Conservation (phyloP, 106 monocot genomes). For the Chionographis japonica region DNA sequence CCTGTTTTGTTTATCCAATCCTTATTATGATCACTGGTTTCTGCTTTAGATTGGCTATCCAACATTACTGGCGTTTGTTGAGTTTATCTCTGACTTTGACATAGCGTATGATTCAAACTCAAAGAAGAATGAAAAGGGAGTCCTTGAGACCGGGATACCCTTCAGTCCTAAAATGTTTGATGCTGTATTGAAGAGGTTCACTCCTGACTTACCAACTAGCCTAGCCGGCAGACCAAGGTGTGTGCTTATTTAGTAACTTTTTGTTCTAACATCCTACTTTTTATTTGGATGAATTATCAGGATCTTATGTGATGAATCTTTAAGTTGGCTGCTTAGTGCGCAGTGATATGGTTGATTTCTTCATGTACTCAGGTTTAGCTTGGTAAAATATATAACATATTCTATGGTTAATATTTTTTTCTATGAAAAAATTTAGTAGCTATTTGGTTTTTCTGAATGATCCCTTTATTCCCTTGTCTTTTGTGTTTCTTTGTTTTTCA, state of each 20-base stretch:
- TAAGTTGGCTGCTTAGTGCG: too few species aligned
- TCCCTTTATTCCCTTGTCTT: too few species aligned
- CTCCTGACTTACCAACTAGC: slow-evolving; percentile 58
- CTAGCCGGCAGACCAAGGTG: slow-evolving; percentile 79
- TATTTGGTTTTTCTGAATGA: too few species aligned
- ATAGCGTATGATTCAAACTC: slow-evolving; percentile 42
- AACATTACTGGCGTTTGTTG: slow-evolving; percentile 74
- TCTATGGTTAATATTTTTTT: too few species aligned
- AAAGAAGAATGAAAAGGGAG: slow-evolving; percentile 31
- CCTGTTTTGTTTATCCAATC: slow-evolving; percentile 1
- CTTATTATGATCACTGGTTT: slow-evolving; percentile 6
- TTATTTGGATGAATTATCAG: neutral
- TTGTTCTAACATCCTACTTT: neutral
- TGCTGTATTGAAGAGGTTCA: slow-evolving; percentile 59
- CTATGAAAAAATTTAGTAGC: too few species aligned
- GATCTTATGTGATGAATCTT: neutral
- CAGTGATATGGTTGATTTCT: too few species aligned
- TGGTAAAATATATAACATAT: too few species aligned
- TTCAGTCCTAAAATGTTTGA: slow-evolving; percentile 89
- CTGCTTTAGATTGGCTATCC: slow-evolving; percentile 64
- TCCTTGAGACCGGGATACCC: slow-evolving; percentile 51
- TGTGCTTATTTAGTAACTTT: slow-evolving; percentile 8
- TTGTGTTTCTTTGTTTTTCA: too few species aligned
- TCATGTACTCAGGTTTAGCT: too few species aligned
- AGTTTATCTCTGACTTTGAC: slow-evolving; percentile 74